Conservation (phyloP, 2,329 filamentous ascomycete species). For the Exserohilum turcica region DNA sequence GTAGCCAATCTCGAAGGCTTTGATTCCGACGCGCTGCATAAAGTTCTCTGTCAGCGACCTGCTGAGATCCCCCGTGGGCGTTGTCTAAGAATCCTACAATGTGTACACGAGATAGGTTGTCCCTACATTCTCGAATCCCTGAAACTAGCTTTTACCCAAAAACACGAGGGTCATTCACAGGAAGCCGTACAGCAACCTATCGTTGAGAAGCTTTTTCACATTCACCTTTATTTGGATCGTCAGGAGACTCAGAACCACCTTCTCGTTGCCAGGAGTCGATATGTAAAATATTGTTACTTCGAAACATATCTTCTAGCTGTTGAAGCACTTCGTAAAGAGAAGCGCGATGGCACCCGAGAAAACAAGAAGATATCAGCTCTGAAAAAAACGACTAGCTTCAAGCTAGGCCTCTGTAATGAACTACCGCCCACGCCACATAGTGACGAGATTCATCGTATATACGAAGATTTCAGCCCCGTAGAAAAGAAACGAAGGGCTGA, state of each 20-base stretch:
- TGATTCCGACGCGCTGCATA: neutral
- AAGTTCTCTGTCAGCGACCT: neutral
- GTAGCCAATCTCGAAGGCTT: constrained; percentile 6
- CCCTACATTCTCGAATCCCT: constrained; percentile 8
- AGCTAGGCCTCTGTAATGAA: neutral
- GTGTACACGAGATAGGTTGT: constrained; percentile 9
- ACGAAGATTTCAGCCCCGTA: neutral
- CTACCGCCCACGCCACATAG: constrained; percentile 4
- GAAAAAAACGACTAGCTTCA: constrained; percentile 7
- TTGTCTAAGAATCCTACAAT: constrained; percentile 9
- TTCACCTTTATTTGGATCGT: constrained; percentile 7
- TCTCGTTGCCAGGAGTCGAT: constrained; percentile 4
- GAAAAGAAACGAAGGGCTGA: neutral
- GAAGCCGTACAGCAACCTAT: constrained; percentile 1
- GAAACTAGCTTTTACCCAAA: neutral
- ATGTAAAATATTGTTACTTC: constrained; percentile 16
- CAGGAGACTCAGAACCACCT: constrained; percentile 9
- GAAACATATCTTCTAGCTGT: constrained; percentile 11
- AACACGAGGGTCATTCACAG: neutral
- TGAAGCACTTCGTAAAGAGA: constrained; percentile 5
- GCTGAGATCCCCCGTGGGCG: neutral
- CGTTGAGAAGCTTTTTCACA: constrained; percentile 4
- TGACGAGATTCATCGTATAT: neutral
- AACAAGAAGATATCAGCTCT: constrained; percentile 2
- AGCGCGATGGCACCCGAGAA: constrained; percentile 1